Evolutionary conservation across 1,284 basidiomycete genomes (phyloP).

Genomic region (Moesziomyces sp.): DNA sequence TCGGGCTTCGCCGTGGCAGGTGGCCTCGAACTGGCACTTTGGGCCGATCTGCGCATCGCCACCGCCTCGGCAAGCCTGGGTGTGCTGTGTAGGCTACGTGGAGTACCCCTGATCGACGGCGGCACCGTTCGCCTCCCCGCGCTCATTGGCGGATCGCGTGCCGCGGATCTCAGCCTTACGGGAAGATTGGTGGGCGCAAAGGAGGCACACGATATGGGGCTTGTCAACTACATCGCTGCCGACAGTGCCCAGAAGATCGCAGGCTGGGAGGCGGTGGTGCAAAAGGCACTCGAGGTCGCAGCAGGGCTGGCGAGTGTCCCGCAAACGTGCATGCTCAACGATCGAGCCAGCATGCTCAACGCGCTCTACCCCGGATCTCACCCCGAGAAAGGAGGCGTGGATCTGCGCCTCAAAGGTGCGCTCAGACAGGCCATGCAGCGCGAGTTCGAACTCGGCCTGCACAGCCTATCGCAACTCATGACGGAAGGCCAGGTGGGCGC

Average conservation of each 20-base stretch:
- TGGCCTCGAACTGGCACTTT: constrained; percentile 36
- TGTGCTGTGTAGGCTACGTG: constrained; percentile 35
- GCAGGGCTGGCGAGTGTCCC: constrained; percentile 25
- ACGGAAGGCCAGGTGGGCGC: constrained; percentile 37
- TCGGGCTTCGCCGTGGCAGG: constrained; percentile 44
- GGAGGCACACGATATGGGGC: constrained; percentile 27
- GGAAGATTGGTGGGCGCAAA: constrained; percentile 25
- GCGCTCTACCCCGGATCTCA: constrained; percentile 16
- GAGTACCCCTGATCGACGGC: constrained; percentile 45
- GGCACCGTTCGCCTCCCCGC: constrained; percentile 35
- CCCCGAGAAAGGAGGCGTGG: background rate
- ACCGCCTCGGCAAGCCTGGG: constrained; percentile 20
- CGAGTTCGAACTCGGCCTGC: constrained; percentile 36
- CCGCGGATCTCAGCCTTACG: constrained; percentile 30
- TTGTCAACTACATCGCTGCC: constrained; percentile 32
- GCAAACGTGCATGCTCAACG: constrained; percentile 45
- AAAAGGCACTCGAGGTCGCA: constrained; percentile 26
- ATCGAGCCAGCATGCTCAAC: constrained; percentile 32
- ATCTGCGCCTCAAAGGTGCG: constrained; percentile 35
- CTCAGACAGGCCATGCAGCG: constrained; percentile 32
- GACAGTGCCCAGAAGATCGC: background rate
- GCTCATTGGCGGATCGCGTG: constrained; percentile 31
- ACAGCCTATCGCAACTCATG: constrained; percentile 26
- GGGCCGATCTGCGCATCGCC: constrained; percentile 41
- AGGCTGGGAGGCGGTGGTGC: constrained; percentile 8